phyloP scores from a whole-genome alignment of 1,139 yeast genomes.

The Yamadazyma sp. region DNA sequence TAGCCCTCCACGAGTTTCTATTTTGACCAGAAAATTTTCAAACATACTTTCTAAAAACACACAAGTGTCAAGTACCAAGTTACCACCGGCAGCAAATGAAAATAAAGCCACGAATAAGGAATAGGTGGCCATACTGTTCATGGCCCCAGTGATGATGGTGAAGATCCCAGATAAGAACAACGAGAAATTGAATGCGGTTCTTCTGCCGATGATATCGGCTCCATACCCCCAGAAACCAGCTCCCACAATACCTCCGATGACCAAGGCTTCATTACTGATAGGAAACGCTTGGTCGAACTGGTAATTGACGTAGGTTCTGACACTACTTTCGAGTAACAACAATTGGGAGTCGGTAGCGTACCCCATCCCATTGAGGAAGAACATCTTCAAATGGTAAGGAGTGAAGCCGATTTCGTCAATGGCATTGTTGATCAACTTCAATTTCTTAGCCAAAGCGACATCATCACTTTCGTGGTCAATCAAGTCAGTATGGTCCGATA shows the following conservation, averaged over 20 bases:
- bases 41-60: constrained; percentile 50
- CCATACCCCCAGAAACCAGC: constrained; percentile 59
- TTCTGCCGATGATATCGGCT: constrained; percentile 61
- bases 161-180: constrained; percentile 51
- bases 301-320: constrained; percentile 39
- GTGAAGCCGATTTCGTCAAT: constrained; percentile 40
- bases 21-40: no score
- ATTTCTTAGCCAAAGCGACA: constrained; percentile 24
- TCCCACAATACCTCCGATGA: constrained; percentile 54
- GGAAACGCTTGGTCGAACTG: constrained; percentile 40
- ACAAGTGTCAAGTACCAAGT: constrained; percentile 59
- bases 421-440: constrained; percentile 31
- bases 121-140: constrained; percentile 47
- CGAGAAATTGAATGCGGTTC: constrained; percentile 54
- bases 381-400: constrained; percentile 33
- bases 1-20: no score
- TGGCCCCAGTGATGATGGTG: constrained; percentile 55
- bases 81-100: constrained; percentile 58
- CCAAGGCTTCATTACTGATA: constrained; percentile 26
- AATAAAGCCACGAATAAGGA: constrained; percentile 49
- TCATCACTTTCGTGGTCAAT: constrained; percentile 27
- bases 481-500: constrained; percentile 21
- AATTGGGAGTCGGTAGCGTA: constrained; percentile 64
- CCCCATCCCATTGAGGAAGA: constrained; percentile 59
- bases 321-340: constrained; percentile 39